phyloP scores from a whole-genome alignment of 768 basidiomycete genomes.

The Boletellus ananiceps region DNA sequence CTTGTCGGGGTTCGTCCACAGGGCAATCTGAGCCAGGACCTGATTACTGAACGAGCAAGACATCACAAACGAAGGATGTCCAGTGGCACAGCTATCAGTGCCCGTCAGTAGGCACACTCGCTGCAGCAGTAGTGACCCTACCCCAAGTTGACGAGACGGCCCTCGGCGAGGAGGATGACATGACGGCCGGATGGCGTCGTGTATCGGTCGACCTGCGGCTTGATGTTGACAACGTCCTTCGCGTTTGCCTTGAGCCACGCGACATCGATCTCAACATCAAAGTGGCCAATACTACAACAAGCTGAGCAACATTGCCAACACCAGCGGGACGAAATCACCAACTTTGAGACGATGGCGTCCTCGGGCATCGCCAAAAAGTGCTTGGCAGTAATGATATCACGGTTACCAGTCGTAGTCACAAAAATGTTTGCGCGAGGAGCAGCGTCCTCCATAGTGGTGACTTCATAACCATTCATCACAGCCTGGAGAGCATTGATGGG shows the following conservation, averaged over 20 bases:
- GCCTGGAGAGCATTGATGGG: conserved; percentile 99
- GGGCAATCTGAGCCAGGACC: conserved; percentile 94
- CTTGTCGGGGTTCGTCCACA: conserved; percentile 89
- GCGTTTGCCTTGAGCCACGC: conserved; percentile 98
- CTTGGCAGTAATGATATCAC: conserved; percentile 90
- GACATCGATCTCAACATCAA: conserved; percentile 91
- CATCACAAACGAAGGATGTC: conserved; percentile 99
- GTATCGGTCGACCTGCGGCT: conserved; percentile 98
- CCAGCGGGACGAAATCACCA: conserved; percentile 29
- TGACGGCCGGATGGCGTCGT: conserved; percentile 91
- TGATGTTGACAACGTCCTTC: conserved; percentile 78
- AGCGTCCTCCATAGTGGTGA: conserved; percentile 97
- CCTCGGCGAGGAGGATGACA: conserved; percentile 95
- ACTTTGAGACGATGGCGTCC: conserved; percentile 99
- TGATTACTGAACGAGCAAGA: conserved; percentile 99
- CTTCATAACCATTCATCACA: conserved; percentile 99
- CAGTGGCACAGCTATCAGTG: conserved; percentile 77
- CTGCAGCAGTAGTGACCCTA: conserved; percentile 30
- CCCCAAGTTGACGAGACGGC: conserved; percentile 98
- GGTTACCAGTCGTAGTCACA: conserved; percentile 97
- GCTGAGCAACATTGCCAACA: conserved; percentile 7
- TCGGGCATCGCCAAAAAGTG: conserved; percentile 96
- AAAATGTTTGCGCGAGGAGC: conserved; percentile 87
- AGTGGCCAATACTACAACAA: conserved; percentile 68
- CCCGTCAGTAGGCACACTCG: conserved; percentile 4